Evolutionary conservation across 1,284 basidiomycete genomes (phyloP).

Genomic region (Crucibulum parvulum): DNA sequence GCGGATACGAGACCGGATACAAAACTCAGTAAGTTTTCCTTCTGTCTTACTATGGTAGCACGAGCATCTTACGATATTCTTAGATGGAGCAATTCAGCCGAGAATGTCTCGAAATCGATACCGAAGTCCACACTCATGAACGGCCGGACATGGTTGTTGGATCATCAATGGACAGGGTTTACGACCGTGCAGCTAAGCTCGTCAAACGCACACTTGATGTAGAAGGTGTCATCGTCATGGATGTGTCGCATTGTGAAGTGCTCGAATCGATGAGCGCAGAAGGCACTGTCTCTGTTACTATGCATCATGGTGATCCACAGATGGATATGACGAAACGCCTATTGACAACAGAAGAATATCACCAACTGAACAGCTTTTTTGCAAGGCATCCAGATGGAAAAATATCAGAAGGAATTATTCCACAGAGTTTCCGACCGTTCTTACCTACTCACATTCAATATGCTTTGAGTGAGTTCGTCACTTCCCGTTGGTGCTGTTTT

Average conservation of each 20-base stretch:
- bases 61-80: conserved; percentile 1
- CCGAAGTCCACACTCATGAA: conserved; percentile 48
- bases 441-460: conserved; percentile 85
- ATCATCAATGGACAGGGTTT: conserved; percentile 86
- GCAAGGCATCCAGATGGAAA: conserved; percentile 82
- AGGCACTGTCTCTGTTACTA: conserved; percentile 67
- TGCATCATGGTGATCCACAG: conserved; percentile 49
- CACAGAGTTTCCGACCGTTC: conserved; percentile 78
- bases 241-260: conserved; percentile 91
- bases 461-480: conserved; percentile 70
- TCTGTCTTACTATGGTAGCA: background rate
- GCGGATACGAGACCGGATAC: conserved; percentile 89
- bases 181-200: conserved; percentile 86
- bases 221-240: conserved; percentile 91
- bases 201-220: conserved; percentile 91
- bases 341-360: conserved; percentile 75
- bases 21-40: conserved; percentile 70
- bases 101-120: conserved; percentile 93
- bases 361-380: conserved; percentile 79
- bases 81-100: conserved; percentile 95
- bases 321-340: conserved; percentile 52
- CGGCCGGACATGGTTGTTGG: conserved; percentile 40
- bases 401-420: conserved; percentile 85
- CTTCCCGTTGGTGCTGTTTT: conserved; percentile 1
- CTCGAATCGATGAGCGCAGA: conserved; percentile 77